Base-by-base conservation (phyloP, 2,329 filamentous ascomycete species). In the Huntiella abstrusa region DNA sequence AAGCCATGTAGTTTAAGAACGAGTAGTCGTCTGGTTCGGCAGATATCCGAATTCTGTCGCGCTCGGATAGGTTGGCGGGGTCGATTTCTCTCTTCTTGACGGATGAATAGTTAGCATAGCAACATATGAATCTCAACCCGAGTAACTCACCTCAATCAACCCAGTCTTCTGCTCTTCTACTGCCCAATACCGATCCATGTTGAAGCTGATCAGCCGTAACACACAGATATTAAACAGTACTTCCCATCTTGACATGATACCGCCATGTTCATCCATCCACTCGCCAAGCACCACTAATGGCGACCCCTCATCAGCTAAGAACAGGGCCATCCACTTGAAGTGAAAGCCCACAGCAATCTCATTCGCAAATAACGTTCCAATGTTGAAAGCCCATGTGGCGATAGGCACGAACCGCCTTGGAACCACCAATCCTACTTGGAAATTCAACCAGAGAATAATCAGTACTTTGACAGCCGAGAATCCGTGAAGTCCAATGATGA, bases 31-130 rank as follows among this genome's bases (percentile, higher is more conserved):
- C 60, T 1, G 72, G 60, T 41, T 75, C 71, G 3, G 87, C 85
- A 0, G 91, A 77, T 36, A 80, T 80, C 46, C 72, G 68, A 49
- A 96, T 73, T 13, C 91, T 82, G 56, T 98, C 88, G 54, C 81
- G 73, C 60, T 98, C 91, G 4, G 87, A 91, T 34, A 96, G 73
- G 55, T 80, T 76, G 46, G 84, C 69, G 38, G 83, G 82, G 70
- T 96, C 86, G 52, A 94, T 72, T 69, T 94, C 85, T 62, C 92
- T 94, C 83, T 96, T 96, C 87, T 96, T 91, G 63, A 22, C n/a
- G 13, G 11, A 41, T 17, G 66, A 67, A 60, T 63, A 57, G 73
- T 88, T 70, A 88, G 79, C 46, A 56, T 53, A 6, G 33, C 17
- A 7, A 12, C 8, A 8, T 10, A 32, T 19, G 3, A 11, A 7